phyloP scores from a whole-genome alignment of 306 rosid genomes.

The Purshia tridentata region DNA sequence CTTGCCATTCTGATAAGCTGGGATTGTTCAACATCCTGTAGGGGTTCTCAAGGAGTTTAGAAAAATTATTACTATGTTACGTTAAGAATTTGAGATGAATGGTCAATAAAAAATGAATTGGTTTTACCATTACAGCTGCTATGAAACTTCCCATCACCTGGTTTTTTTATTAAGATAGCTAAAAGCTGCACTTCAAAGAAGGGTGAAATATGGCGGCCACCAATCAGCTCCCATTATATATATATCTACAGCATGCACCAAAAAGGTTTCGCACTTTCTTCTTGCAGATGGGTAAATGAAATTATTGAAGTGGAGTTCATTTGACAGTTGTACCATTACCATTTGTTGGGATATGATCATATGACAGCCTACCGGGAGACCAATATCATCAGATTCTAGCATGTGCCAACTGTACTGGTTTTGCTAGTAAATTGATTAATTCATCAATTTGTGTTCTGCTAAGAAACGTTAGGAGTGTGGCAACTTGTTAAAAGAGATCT shows the following conservation, averaged over 20 bases:
- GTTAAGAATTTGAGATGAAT: too few relatives aligned
- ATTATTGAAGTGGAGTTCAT: not conserved
- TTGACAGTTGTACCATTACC: not conserved
- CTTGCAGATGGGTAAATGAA: not conserved
- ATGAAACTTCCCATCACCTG: not conserved
- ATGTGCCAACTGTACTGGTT: not conserved
- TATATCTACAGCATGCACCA: not conserved
- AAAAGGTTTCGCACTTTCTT: not conserved
- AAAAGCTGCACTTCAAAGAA: not conserved
- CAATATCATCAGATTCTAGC: too few relatives aligned
- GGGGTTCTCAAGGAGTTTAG: too few relatives aligned
- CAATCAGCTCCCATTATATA: not conserved
- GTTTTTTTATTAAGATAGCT: not conserved
- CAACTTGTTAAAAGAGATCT: conserved; percentile 1
- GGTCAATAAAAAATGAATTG: not conserved
- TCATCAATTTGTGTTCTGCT: not conserved
- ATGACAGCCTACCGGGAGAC: not conserved
- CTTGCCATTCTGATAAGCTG: not conserved
- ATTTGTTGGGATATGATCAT: not conserved
- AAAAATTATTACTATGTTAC: too few relatives aligned
- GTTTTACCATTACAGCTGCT: not conserved
- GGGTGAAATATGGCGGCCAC: not conserved
- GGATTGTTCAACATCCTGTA: too few relatives aligned
- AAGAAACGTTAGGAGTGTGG: conserved; percentile 4
- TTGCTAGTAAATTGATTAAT: not conserved